Evolutionary conservation across 768 basidiomycete genomes (phyloP).

Genomic region (Termitomyces bulborhizus): DNA sequence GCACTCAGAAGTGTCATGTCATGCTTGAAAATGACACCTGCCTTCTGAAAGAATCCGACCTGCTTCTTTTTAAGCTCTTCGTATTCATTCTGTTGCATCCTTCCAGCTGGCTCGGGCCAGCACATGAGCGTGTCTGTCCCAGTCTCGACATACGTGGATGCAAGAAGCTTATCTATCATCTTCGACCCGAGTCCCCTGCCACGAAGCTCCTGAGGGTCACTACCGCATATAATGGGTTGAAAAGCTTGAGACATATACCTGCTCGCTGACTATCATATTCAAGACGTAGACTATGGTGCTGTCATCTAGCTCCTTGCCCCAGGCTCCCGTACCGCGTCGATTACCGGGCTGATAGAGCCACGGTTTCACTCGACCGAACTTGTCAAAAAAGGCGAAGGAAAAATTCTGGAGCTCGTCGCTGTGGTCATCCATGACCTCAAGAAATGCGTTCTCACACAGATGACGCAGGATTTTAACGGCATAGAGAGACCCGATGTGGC

Average conservation of each 20-base stretch:
- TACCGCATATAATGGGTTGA: neutral
- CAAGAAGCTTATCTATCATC: conserved; percentile 14
- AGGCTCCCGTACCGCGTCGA: conserved; percentile 26
- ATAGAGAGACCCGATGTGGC: conserved; percentile 4
- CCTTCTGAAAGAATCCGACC: neutral
- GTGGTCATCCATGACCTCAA: conserved; percentile 23
- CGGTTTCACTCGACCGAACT: conserved; percentile 16
- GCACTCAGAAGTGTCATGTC: neutral
- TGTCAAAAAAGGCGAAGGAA: conserved; percentile 23
- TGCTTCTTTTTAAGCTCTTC: neutral
- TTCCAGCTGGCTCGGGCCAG: conserved; percentile 18
- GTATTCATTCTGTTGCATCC: neutral
- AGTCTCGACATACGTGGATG: conserved; percentile 12
- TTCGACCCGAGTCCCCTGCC: conserved; percentile 17
- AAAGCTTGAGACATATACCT: neutral
- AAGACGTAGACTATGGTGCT: conserved; percentile 23
- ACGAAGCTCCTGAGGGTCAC: conserved; percentile 2
- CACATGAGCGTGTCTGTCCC: conserved; percentile 14
- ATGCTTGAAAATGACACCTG: neutral
- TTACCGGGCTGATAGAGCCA: conserved; percentile 21
- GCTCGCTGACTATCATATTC: conserved; percentile 13
- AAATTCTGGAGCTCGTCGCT: conserved; percentile 24
- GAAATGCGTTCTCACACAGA: conserved; percentile 10
- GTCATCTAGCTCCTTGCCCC: conserved; percentile 22
- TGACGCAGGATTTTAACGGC: conserved; percentile 9